These are phyloP conservation scores for Loxodes magnus DNA, from an alignment of 73 alveolate species.

Conservation along the genomic window DNA sequence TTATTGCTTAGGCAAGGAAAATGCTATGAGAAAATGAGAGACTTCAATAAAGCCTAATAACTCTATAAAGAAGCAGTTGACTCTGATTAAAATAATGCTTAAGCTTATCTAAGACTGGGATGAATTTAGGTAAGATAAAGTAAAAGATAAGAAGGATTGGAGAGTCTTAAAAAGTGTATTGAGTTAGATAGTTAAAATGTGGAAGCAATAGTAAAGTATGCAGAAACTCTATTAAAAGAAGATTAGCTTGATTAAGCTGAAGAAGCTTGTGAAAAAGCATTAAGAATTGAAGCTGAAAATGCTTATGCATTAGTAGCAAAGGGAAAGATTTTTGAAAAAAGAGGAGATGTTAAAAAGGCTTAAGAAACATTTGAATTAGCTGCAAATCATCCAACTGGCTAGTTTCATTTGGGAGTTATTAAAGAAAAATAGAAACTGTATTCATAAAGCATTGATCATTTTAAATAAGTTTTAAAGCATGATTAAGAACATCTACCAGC, in stretches of 20 bases:
- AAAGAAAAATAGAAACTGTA: background rate
- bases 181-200: background rate
- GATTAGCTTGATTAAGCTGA: too few species aligned
- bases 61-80: constrained; percentile 12
- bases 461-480: constrained; percentile 22
- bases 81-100: constrained; percentile 9
- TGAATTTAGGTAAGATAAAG: constrained; percentile 3
- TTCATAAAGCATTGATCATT: constrained; percentile 14
- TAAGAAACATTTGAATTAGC: constrained; percentile 15
- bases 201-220: background rate
- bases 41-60: constrained; percentile 13
- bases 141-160: background rate
- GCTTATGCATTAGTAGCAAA: too few species aligned
- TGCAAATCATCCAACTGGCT: background rate
- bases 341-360: too few species aligned
- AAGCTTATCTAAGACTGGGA: constrained; percentile 30
- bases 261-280: too few species aligned
- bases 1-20: constrained; percentile 14
- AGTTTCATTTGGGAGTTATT: background rate
- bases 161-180: constrained; percentile 4
- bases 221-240: background rate
- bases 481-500: constrained; percentile 40
- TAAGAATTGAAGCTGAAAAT: too few species aligned
- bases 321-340: constrained; percentile 18
- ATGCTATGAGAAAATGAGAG: constrained; percentile 23